Evolutionary conservation across 1,284 basidiomycete species (phyloP).

Genomic region (Ustilago trichophora): DNA sequence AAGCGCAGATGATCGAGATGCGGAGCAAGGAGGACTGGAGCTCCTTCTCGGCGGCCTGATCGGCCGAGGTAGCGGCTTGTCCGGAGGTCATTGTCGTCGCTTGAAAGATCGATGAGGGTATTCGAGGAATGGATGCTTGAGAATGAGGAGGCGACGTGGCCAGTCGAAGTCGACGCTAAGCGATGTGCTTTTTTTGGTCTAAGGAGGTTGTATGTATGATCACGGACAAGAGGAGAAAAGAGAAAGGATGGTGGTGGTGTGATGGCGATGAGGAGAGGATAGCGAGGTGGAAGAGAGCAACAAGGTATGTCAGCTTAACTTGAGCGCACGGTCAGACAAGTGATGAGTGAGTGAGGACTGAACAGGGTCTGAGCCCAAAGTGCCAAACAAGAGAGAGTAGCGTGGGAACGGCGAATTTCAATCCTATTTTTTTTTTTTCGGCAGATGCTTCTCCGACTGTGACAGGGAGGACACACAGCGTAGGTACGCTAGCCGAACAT

Average conservation of each 20-base stretch:
- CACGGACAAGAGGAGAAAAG: background rate
- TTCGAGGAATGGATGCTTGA: no score
- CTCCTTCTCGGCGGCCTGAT: slow-evolving; percentile 28
- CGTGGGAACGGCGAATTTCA: slow-evolving; percentile 4
- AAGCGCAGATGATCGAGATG: slow-evolving; percentile 57
- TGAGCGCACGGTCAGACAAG: slow-evolving; percentile 1
- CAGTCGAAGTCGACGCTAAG: no score
- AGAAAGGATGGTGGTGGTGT: no score
- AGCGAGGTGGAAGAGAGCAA: background rate
- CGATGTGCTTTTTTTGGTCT: no score
- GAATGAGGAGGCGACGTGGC: no score
- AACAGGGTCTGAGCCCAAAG: no score
- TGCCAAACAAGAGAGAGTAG: no score
- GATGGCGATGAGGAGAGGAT: background rate
- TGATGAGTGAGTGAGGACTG: no score
- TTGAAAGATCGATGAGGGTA: background rate
- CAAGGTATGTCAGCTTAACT: background rate
- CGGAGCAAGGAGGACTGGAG: slow-evolving; percentile 57
- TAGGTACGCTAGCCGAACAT: no score
- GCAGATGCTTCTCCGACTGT: slow-evolving; percentile 5
- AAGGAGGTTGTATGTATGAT: background rate
- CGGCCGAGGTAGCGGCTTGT: background rate
- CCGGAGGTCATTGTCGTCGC: slow-evolving; percentile 3
- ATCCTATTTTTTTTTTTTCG: slow-evolving; percentile 2
- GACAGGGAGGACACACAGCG: no score